A percentile compares a stretch with the other conserved stretches of the same genome.
These are phyloP conservation scores for Eucalyptus polyanthemos DNA, from an alignment of 345 rosid species.

Conservation along the genomic window DNA sequence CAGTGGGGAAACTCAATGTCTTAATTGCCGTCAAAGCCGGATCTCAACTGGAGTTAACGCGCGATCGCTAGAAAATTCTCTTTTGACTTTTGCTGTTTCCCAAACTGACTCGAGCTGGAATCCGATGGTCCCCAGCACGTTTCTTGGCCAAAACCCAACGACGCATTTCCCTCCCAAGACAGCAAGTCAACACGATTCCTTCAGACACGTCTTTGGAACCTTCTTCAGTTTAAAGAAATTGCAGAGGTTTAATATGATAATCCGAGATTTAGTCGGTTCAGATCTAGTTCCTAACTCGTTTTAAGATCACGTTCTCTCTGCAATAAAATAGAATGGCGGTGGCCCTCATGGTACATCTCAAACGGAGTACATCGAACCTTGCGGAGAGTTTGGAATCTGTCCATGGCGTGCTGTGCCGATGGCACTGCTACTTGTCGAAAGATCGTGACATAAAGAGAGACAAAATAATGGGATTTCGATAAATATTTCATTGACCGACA, in stretches of 20 bases:
- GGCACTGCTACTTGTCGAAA: not conserved
- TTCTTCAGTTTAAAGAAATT: not conserved
- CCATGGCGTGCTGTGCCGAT: not conserved
- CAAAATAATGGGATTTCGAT: not conserved
- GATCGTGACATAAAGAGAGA: not conserved
- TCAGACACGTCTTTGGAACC: not conserved
- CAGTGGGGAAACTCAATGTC: not conserved
- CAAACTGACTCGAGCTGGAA: not conserved
- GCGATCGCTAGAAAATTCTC: not conserved
- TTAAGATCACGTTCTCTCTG: not conserved
- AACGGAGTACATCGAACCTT: not conserved
- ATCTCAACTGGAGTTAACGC: not conserved
- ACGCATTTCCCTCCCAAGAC: not conserved
- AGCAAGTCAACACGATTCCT: not conserved
- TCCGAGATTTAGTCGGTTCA: not conserved
- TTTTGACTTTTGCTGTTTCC: not conserved
- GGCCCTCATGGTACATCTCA: not conserved
- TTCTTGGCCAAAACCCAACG: not conserved
- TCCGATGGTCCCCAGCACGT: not conserved
- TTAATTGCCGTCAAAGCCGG: not conserved
- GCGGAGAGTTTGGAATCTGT: not conserved
- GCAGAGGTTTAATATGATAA: not conserved
- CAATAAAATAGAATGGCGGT: not conserved
- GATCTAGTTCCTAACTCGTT: not conserved
- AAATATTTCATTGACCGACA: not conserved